Conservation (phyloP, 306 rosid genomes). For the Quercus mongolica region DNA sequence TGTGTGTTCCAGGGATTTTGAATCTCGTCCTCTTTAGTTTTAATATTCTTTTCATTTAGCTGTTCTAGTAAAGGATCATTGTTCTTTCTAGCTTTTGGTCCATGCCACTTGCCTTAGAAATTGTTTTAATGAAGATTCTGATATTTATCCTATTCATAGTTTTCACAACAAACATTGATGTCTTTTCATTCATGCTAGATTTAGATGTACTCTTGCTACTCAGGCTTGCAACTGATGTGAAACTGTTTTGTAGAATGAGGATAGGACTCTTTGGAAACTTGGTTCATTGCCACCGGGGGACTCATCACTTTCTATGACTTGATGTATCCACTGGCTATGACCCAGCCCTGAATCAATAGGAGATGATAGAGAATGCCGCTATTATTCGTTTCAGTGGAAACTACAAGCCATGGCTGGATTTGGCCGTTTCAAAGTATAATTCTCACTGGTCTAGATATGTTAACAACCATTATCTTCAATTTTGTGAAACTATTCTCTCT, state of each 20-base stretch:
- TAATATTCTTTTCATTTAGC: not conserved
- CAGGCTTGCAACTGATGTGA: slow-evolving; percentile 23
- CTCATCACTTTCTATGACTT: slow-evolving; percentile 85
- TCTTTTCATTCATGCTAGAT: not conserved
- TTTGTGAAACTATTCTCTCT: slow-evolving; percentile 33
- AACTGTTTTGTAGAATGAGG: slow-evolving; percentile 70
- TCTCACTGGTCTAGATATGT: slow-evolving; percentile 85
- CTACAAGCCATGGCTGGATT: slow-evolving; percentile 94
- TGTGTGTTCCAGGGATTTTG: no score
- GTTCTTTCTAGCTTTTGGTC: not conserved
- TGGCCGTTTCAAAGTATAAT: slow-evolving; percentile 89
- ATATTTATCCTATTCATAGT: not conserved
- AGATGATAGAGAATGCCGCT: slow-evolving; percentile 66
- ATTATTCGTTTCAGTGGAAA: slow-evolving; percentile 96
- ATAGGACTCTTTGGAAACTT: slow-evolving; percentile 92
- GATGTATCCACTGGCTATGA: slow-evolving; percentile 82
- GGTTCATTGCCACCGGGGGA: slow-evolving; percentile 88
- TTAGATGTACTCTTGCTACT: slow-evolving; percentile 1
- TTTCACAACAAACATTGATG: not conserved
- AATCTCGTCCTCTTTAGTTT: no score
- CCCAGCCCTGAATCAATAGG: slow-evolving; percentile 80
- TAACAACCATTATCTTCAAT: slow-evolving; percentile 67
- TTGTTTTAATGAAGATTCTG: not conserved
- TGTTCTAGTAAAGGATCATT: no score
- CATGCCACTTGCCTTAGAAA: not conserved